Evolutionary conservation across 179 eudicot genomes (phyloP).

Genomic region (Gypsophila paniculata): DNA sequence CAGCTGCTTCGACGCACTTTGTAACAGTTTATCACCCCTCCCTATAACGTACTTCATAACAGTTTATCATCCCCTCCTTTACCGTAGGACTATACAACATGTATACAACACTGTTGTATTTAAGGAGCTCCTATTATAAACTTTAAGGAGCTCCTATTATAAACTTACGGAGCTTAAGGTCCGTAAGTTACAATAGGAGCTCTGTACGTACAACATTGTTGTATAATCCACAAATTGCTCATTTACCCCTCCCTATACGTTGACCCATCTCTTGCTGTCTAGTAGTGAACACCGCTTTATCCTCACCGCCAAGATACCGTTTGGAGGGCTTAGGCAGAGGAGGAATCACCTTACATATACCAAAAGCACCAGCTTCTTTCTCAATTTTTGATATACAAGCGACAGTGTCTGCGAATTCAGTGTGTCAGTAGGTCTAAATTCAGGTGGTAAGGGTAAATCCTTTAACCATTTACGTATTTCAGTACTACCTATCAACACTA

Average conservation of each 20-base stretch:
- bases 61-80: no score
- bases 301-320: conserved; percentile 51
- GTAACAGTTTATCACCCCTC: conserved; percentile 9
- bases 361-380: conserved; percentile 86
- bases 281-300: conserved; percentile 70
- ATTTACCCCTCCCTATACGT: conserved; percentile 35
- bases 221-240: no score
- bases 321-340: conserved; percentile 89
- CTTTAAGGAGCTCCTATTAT: no score
- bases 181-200: no score
- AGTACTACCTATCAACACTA: conserved; percentile 49
- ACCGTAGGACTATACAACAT: no score
- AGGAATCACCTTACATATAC: conserved; percentile 91
- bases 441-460: conserved; percentile 77
- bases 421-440: conserved; percentile 90
- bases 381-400: conserved; percentile 94
- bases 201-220: no score
- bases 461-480: conserved; percentile 76
- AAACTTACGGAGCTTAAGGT: no score
- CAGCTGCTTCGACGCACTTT: conserved; percentile 49
- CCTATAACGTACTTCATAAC: no score
- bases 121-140: no score
- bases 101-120: no score
- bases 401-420: conserved; percentile 96
- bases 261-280: conserved; percentile 84